Conservation (phyloP, 2,329 filamentous ascomycete species). For the Fusarium papillatum region DNA sequence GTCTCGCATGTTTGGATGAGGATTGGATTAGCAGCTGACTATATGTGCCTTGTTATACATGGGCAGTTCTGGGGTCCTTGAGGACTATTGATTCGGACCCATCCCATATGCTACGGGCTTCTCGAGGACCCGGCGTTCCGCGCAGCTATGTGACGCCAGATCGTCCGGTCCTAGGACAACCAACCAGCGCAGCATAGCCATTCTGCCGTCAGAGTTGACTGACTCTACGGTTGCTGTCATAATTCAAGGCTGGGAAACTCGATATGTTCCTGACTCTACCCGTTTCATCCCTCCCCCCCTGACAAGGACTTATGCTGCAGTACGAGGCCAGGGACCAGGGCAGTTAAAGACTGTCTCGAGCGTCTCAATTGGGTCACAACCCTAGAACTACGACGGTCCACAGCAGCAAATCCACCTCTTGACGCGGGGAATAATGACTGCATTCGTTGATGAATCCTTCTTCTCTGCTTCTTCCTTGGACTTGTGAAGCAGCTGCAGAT, state of each 20-base stretch:
- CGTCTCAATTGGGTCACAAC: conserved; percentile 26
- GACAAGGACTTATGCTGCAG: conserved; percentile 18
- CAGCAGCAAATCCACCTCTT: conserved; percentile 25
- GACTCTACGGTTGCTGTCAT: conserved; percentile 16
- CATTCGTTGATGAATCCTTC: conserved; percentile 15
- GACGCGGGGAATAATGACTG: conserved; percentile 36
- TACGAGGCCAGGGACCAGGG: conserved; percentile 32
- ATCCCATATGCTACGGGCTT: conserved; percentile 16
- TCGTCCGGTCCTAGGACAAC: conserved; percentile 14
- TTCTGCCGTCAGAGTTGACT: neutral
- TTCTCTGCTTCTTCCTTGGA: conserved; percentile 19
- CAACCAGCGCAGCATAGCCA: neutral
- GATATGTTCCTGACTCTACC: conserved; percentile 27
- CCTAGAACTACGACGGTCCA: conserved; percentile 28
- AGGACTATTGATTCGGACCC: conserved; percentile 36
- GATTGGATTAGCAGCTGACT: conserved; percentile 21
- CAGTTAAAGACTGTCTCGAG: conserved; percentile 24
- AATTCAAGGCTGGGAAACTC: conserved; percentile 12
- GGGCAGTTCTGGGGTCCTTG: conserved; percentile 21
- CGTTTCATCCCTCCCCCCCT: conserved; percentile 41
- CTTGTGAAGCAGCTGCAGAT: conserved; percentile 17
- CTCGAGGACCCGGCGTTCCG: conserved; percentile 1
- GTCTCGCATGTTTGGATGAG: conserved; percentile 11
- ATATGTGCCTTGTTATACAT: conserved; percentile 40
- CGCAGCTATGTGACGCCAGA: conserved; percentile 9